phyloP scores from a whole-genome alignment of 257 asterid species.

The Plectranthus barbatus region DNA sequence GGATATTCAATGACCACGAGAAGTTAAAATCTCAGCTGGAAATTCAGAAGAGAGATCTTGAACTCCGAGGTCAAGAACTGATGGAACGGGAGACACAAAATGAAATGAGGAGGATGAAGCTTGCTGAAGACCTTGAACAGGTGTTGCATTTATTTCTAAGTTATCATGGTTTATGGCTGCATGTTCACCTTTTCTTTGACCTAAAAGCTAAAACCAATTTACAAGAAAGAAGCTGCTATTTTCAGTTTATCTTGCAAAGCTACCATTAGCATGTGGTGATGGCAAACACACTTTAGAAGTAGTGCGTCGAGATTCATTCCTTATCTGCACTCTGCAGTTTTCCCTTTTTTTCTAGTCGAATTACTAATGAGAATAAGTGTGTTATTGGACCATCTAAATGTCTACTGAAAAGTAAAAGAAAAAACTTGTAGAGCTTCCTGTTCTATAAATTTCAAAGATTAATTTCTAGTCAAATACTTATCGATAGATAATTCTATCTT shows the following conservation, averaged over 20 bases:
- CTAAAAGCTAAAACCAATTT: not conserved
- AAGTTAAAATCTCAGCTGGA: constrained; percentile 63
- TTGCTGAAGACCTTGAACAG: constrained; percentile 73
- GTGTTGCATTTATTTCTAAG: constrained; percentile 31
- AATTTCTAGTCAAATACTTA: not conserved
- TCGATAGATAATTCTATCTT: not conserved
- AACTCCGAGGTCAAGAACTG: constrained; percentile 56
- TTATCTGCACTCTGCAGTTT: not conserved
- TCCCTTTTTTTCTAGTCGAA: not conserved
- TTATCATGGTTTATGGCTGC: not conserved
- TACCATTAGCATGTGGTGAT: constrained; percentile 10
- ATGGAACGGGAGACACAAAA: constrained; percentile 72
- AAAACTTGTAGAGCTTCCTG: not conserved
- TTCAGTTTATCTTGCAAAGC: not conserved
- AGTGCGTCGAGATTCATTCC: not conserved
- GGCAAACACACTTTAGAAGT: not conserved
- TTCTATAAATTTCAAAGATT: not conserved
- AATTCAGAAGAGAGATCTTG: constrained; percentile 65
- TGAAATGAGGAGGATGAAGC: constrained; percentile 61
- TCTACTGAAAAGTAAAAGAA: not conserved
- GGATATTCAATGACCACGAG: constrained; percentile 69
- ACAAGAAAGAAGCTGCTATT: constrained; percentile 2
- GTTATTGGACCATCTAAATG: not conserved
- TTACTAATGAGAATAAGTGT: not conserved
- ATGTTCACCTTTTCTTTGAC: not conserved